phyloP scores from a whole-genome alignment of 352 stramenopile species.

The Globisporangium okanoganense region DNA sequence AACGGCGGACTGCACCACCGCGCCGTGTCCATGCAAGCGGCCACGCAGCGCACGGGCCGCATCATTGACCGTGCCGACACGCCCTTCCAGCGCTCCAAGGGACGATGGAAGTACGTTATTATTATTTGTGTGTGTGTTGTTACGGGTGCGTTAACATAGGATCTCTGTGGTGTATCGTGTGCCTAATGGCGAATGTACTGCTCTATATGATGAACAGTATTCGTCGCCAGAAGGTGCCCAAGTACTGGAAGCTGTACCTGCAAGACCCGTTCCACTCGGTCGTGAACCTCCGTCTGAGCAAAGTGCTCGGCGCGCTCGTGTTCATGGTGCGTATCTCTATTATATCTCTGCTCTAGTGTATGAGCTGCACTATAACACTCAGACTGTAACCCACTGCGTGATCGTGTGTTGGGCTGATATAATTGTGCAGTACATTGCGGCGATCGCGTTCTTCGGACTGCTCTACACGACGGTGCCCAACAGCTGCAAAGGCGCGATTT shows the following conservation, averaged over 20 bases:
- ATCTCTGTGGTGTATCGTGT: background rate
- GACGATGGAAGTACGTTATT: slow-evolving; percentile 70
- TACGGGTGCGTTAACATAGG: background rate
- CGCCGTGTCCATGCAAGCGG: slow-evolving; percentile 8
- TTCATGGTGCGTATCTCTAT: slow-evolving; percentile 26
- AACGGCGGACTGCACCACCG: slow-evolving; percentile 10
- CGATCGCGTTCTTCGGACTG: slow-evolving; percentile 62
- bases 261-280: slow-evolving; percentile 82
- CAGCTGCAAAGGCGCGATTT: slow-evolving; percentile 66
- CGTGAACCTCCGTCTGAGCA: slow-evolving; percentile 78
- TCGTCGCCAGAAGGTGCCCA: slow-evolving; percentile 63
- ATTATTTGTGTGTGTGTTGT: background rate
- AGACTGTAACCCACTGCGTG: too few species aligned
- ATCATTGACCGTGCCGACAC: slow-evolving; percentile 74
- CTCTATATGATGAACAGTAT: slow-evolving; percentile 41
- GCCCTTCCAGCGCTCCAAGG: slow-evolving; percentile 63
- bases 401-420: too few species aligned
- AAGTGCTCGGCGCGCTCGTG: slow-evolving; percentile 50
- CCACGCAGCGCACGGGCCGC: slow-evolving; percentile 34
- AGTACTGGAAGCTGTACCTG: slow-evolving; percentile 84
- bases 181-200: background rate
- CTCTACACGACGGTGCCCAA: slow-evolving; percentile 72
- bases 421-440: slow-evolving; percentile 48
- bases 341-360: too few species aligned
- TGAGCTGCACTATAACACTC: too few species aligned